A percentile compares a stretch with the other conserved stretches of the same genome.
Conservation (phyloP, 495 filamentous ascomycete species). For the Hypoxylon perforatum region DNA sequence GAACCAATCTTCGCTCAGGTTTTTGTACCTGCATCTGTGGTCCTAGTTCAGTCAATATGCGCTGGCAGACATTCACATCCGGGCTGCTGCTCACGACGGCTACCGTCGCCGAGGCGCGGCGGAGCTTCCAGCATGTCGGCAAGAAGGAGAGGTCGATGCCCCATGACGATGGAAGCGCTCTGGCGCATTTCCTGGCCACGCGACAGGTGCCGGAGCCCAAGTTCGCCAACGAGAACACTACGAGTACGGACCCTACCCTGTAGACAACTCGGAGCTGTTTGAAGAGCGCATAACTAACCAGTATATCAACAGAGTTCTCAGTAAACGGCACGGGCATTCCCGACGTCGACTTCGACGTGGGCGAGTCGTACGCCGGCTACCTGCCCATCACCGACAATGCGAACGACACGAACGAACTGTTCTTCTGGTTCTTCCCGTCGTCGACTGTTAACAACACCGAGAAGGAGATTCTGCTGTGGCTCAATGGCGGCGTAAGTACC, state of each 20-base stretch:
- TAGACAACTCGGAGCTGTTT: neutral
- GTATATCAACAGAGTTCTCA: conserved; percentile 61
- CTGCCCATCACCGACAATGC: conserved; percentile 67
- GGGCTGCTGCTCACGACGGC: conserved; percentile 43
- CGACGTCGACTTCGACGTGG: conserved; percentile 80
- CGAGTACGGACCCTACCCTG: conserved; percentile 46
- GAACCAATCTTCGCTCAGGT: no score
- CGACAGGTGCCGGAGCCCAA: conserved; percentile 37
- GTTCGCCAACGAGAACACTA: conserved; percentile 52
- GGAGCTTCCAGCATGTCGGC: conserved; percentile 51
- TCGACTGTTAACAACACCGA: conserved; percentile 58
- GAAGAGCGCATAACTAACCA: neutral
- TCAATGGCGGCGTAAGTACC: conserved; percentile 55
- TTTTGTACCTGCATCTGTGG: no score
- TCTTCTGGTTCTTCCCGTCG: conserved; percentile 82
- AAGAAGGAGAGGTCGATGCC: conserved; percentile 40
- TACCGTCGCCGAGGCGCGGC: conserved; percentile 42
- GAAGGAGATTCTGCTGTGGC: conserved; percentile 77
- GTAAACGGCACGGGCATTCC: conserved; percentile 77
- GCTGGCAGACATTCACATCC: conserved; percentile 37
- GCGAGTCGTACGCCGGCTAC: conserved; percentile 83
- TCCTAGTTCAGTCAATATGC: conserved; percentile 40
- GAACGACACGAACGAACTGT: conserved; percentile 69
- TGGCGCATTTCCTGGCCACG: conserved; percentile 41
- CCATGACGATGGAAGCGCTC: conserved; percentile 1